Evolutionary conservation across 2,329 filamentous ascomycete species (phyloP).

Genomic region (Tolypocladium pustulatum): DNA sequence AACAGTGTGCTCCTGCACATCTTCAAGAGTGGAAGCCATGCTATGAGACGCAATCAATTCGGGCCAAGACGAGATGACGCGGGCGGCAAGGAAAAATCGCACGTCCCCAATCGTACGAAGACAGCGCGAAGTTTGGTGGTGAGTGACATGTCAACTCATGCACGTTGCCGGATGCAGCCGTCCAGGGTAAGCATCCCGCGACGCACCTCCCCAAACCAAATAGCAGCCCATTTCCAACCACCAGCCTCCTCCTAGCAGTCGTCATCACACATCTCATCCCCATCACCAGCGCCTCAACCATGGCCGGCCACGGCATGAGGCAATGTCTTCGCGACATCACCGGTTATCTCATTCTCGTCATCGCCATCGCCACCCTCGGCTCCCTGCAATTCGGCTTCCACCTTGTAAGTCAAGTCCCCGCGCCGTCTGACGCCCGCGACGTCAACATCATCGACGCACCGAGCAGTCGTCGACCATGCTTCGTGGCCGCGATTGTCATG

Average conservation of each 20-base stretch:
- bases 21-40: not conserved
- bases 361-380: constrained; percentile 70
- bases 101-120: too few species aligned
- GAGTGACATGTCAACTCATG: not conserved
- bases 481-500: not conserved
- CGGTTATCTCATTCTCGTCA: constrained; percentile 65
- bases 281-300: constrained; percentile 4
- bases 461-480: not conserved
- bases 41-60: too few species aligned
- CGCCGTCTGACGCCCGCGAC: not conserved
- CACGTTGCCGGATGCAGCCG: not conserved
- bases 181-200: not conserved
- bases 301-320: constrained; percentile 18
- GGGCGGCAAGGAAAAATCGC: too few species aligned
- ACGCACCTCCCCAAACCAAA: not conserved
- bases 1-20: not conserved
- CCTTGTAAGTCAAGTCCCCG: constrained; percentile 48
- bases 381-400: constrained; percentile 94
- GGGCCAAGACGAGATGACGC: too few species aligned
- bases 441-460: not conserved
- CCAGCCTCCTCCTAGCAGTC: not conserved
- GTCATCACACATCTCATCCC: not conserved
- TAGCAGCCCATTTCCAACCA: not conserved
- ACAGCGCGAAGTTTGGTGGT: too few species aligned
- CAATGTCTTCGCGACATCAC: constrained; percentile 43